Percentiles rank a stretch among this genome's conserved stretches.
These are phyloP conservation scores for Saturnispora saitoi DNA, from an alignment of 805 yeast species.

Conservation along the genomic window DNA sequence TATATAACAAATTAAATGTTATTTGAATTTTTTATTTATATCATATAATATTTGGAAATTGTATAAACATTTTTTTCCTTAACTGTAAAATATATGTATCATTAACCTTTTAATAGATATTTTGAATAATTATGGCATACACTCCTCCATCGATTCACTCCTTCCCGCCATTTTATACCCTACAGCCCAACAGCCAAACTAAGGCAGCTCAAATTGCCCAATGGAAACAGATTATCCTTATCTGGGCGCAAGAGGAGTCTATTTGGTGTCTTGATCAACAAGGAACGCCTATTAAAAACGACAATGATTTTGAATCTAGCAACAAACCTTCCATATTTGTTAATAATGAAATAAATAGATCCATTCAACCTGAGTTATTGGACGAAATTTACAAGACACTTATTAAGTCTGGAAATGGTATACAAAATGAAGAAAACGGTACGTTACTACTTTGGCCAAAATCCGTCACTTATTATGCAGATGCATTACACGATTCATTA, in stretches of 20 bases:
- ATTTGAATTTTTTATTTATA: no score
- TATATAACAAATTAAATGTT: no score
- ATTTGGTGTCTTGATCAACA: conserved; percentile 44
- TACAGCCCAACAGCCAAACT: conserved; percentile 77
- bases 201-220: conserved; percentile 68
- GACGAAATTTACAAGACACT: background rate
- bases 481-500: background rate
- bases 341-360: background rate
- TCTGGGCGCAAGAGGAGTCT: conserved; percentile 47
- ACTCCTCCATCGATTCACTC: conserved; percentile 47
- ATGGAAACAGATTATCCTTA: conserved; percentile 62
- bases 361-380: background rate
- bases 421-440: conserved; percentile 26
- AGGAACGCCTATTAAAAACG: conserved; percentile 23
- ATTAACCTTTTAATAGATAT: no score
- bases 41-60: no score
- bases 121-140: background rate
- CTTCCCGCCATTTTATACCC: conserved; percentile 89
- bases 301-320: background rate
- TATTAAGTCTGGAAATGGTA: conserved; percentile 14
- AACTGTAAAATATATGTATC: no score
- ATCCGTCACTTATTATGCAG: background rate
- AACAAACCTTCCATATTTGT: background rate
- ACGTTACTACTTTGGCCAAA: conserved; percentile 1
- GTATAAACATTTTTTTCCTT: no score